Base-by-base conservation (phyloP, 2,329 filamentous ascomycete genomes). In the Colletotrichum chlorophyti region DNA sequence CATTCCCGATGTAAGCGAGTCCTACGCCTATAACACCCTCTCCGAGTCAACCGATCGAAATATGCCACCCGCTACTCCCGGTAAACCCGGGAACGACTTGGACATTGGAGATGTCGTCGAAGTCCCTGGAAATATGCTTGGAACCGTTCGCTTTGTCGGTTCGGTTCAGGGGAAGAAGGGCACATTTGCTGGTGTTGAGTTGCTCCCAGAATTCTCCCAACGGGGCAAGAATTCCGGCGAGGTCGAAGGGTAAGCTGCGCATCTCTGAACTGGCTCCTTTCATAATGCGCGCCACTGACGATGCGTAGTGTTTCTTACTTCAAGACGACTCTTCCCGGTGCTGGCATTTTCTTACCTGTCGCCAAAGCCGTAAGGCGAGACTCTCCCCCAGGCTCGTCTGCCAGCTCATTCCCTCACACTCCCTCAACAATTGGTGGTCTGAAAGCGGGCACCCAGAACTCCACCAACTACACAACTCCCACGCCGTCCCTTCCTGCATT, bases 211-310 rank as follows among this genome's bases (percentile, higher is more conserved):
- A 65, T 96, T 89, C 77, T 91, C 93, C 29, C 74, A 82, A 48
- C 86, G 90, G 70, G 95, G 95, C 29, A 99, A 99, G 81, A 99
- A 99, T 70, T 96, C 85, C 68, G 95, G 95, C 63, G 93, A 97
- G 73, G 95, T 98, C 52, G 94, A 98, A 66, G 95, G 94, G 91
- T 94, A 82, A 75, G 85, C 60, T 49, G 35, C 34, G 29, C 34
- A 23, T 17, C n/a, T n/a, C 46, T 62, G 45, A 57, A 63, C 37
- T 48, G 41, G 52, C 12, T 11, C 15, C 14, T 19, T n/a, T 5
- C 19, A 17, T 11, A 32, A 6, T 40, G 26, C 11, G 34, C 65
- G 51, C 42, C 12, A 60, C 53, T 63, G 24, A 35, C 45, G 55
- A 21, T 17, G 21, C 21, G 32, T 69, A 89, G 86, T 54, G 70